These are phyloP conservation scores for Aureobasidium namibiae DNA, from an alignment of 2,329 filamentous ascomycete species.

Conservation along the genomic window DNA sequence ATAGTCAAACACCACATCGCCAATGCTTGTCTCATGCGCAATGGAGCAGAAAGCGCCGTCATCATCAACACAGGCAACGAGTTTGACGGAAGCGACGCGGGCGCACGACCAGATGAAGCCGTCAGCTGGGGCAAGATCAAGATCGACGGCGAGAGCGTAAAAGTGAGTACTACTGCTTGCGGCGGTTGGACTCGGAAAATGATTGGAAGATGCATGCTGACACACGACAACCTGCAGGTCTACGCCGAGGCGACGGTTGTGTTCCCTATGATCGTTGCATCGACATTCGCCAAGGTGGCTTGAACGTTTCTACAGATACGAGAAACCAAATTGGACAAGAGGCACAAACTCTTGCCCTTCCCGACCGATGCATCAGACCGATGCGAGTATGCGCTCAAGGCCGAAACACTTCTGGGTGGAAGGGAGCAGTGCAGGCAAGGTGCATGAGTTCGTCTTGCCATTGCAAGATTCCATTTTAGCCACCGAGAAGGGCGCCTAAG, in stretches of 20 bases:
- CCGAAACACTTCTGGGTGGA: not conserved
- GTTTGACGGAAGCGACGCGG: constrained; percentile 94
- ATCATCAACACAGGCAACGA: constrained; percentile 98
- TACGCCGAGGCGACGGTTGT: constrained; percentile 61
- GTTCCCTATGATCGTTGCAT: constrained; percentile 59
- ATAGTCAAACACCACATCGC: constrained; percentile 98
- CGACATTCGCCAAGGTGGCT: constrained; percentile 50
- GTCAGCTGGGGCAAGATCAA: constrained; percentile 99
- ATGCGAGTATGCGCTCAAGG: not conserved
- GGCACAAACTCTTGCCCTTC: not conserved
- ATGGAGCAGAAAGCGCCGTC: constrained; percentile 91
- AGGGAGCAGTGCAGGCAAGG: not conserved
- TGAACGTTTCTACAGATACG: not conserved
- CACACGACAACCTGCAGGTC: constrained; percentile 30
- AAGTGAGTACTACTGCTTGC: constrained; percentile 51
- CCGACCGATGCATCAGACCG: not conserved
- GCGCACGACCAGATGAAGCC: constrained; percentile 88
- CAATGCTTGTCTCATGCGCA: constrained; percentile 95
- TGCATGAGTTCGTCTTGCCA: not conserved
- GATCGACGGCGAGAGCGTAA: constrained; percentile 75
- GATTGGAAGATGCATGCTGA: constrained; percentile 11
- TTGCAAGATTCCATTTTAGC: not conserved
- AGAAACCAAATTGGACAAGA: not conserved
- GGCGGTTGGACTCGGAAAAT: not conserved
- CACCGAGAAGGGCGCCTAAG: not conserved